These are phyloP conservation scores for Arthrobotrys sphaeroides DNA, from an alignment of 2,329 filamentous ascomycete genomes.

Conservation along the genomic window DNA sequence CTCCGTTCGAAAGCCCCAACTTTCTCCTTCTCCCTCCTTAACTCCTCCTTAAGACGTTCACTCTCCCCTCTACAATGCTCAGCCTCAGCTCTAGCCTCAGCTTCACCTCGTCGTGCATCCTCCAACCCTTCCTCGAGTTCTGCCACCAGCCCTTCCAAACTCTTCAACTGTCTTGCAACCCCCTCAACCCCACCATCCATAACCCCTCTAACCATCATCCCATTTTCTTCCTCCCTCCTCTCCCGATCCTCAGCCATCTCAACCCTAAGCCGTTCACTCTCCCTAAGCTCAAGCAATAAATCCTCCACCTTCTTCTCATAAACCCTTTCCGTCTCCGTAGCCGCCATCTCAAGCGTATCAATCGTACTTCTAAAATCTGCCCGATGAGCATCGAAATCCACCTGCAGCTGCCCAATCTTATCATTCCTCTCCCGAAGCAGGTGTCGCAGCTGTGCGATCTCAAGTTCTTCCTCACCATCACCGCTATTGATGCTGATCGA, in stretches of 20 bases:
- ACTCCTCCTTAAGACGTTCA: conserved; percentile 85
- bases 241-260: conserved; percentile 64
- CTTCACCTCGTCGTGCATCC: conserved; percentile 91
- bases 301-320: conserved; percentile 94
- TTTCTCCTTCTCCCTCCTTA: conserved; percentile 88
- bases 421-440: conserved; percentile 94
- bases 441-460: conserved; percentile 74
- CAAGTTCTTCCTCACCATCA: conserved; percentile 71
- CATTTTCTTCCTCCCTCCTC: conserved; percentile 32
- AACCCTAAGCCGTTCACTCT: conserved; percentile 81
- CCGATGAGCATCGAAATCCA: conserved; percentile 92
- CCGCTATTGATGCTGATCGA: conserved; percentile 62
- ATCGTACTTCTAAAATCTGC: conserved; percentile 97
- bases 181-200: conserved; percentile 71
- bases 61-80: conserved; percentile 96
- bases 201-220: conserved; percentile 21
- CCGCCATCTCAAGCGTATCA: conserved; percentile 93
- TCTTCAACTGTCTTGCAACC: conserved; percentile 89
- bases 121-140: conserved; percentile 96
- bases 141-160: conserved; percentile 93
- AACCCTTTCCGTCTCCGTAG: conserved; percentile 91
- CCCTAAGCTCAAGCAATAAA: conserved; percentile 81
- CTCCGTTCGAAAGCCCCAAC: conserved; percentile 68
- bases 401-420: conserved; percentile 89
- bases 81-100: conserved; percentile 92